phyloP scores from a whole-genome alignment of 495 filamentous ascomycete species.

The Talaromyces ruber region DNA sequence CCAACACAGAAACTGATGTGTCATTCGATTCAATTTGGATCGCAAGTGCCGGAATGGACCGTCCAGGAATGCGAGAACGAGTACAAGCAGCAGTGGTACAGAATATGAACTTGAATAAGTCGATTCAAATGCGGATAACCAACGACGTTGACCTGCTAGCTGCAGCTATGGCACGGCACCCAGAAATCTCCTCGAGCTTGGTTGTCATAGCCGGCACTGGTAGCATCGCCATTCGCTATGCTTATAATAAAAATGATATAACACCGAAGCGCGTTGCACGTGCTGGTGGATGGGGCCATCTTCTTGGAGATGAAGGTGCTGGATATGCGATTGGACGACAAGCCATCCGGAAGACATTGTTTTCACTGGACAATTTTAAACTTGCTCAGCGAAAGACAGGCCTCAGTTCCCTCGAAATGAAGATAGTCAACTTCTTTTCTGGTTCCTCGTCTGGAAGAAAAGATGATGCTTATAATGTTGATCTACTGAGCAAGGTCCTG shows the following conservation, averaged over 20 bases:
- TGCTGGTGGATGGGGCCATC: conserved; percentile 28
- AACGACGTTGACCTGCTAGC: conserved; percentile 23
- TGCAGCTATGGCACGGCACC: conserved; percentile 11
- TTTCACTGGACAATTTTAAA: conserved; percentile 11
- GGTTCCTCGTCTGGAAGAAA: conserved; percentile 6
- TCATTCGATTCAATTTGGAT: conserved; percentile 19
- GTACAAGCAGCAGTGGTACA: conserved; percentile 12
- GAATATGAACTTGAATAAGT: conserved; percentile 13
- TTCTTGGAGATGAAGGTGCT: conserved; percentile 28
- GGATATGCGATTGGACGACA: conserved; percentile 26
- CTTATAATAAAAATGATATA: not conserved
- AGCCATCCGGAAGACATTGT: conserved; percentile 20
- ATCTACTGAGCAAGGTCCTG: conserved; percentile 17
- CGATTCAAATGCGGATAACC: conserved; percentile 12
- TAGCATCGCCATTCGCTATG: conserved; percentile 23
- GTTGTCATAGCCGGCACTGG: conserved; percentile 29
- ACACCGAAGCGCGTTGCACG: conserved; percentile 14
- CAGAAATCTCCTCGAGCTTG: conserved; percentile 12
- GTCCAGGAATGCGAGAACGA: conserved; percentile 11
- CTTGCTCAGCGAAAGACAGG: conserved; percentile 6
- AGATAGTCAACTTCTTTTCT: conserved; percentile 10
- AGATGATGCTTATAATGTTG: conserved; percentile 2
- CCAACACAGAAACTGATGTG: not conserved
- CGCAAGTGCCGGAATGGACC: conserved; percentile 21
- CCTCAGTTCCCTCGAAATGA: conserved; percentile 3